Evolutionary conservation across 2,329 filamentous ascomycete species (phyloP).

Genomic region (Cladosporium sphaerospermum): DNA sequence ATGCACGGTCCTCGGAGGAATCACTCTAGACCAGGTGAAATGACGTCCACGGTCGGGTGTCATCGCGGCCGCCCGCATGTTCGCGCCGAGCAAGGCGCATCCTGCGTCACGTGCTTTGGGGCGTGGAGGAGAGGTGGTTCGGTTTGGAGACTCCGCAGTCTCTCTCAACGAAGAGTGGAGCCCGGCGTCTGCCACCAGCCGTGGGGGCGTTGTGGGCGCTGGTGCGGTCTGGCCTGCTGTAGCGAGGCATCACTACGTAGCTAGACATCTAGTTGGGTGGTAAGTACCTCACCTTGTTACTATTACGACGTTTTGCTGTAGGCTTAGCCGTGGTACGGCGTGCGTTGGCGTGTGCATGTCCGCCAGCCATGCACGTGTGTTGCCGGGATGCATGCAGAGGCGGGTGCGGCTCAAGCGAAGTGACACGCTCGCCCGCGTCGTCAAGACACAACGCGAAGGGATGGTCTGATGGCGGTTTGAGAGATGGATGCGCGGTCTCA

Average conservation of each 20-base stretch:
- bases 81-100: not conserved
- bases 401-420: not conserved
- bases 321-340: not conserved
- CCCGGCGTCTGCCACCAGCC: not conserved
- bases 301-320: not conserved
- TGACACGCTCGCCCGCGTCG: not conserved
- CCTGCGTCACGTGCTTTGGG: not conserved
- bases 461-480: too few relatives aligned
- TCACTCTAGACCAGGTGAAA: too few relatives aligned
- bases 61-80: not conserved
- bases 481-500: too few relatives aligned
- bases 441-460: too few relatives aligned
- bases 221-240: too few relatives aligned
- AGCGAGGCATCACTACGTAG: not conserved
- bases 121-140: slow-evolving; percentile 6
- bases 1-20: too few relatives aligned
- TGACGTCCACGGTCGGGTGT: too few relatives aligned
- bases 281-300: too few relatives aligned
- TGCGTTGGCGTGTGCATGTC: not conserved
- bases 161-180: slow-evolving; percentile 5
- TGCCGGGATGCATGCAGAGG: not conserved
- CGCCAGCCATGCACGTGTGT: not conserved
- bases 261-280: not conserved
- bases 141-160: not conserved
- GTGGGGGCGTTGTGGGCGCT: not conserved